These are phyloP conservation scores for Fusarium fracticaudum DNA, from an alignment of 2,329 filamentous ascomycete species.

Conservation along the genomic window DNA sequence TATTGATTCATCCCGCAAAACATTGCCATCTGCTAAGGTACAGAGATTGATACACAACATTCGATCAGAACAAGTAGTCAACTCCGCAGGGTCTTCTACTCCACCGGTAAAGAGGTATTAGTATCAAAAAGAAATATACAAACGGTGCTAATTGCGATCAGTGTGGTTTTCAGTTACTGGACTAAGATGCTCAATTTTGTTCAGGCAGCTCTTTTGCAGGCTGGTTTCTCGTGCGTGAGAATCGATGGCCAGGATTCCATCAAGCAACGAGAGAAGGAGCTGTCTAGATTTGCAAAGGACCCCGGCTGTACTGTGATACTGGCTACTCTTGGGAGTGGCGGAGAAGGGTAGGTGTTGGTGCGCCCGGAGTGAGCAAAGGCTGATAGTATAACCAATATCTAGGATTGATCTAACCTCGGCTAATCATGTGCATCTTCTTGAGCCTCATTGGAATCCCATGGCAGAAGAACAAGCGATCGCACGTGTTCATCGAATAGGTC, in stretches of 20 bases:
- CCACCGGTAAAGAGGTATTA: not conserved
- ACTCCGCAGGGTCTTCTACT: accelerated
- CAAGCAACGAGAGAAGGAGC: not conserved
- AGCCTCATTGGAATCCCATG: not conserved
- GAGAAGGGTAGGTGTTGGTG: slow-evolving; percentile 39
- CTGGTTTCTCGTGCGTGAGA: slow-evolving; percentile 24
- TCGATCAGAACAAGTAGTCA: not conserved
- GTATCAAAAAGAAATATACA: accelerated
- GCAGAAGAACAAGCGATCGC: not conserved
- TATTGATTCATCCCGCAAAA: too few species aligned
- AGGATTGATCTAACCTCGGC: not conserved
- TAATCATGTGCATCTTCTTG: not conserved
- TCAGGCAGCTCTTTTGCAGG: slow-evolving; percentile 7
- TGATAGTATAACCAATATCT: accelerated
- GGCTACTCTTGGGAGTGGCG: slow-evolving; percentile 45
- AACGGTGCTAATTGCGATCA: accelerated
- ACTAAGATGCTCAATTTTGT: slow-evolving; percentile 43
- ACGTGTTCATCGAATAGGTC: not conserved
- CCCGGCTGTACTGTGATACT: slow-evolving; percentile 42
- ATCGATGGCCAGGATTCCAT: slow-evolving; percentile 43
- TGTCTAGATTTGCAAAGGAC: slow-evolving; percentile 27
- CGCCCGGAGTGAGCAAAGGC: too few species aligned
- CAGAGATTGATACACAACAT: not conserved
- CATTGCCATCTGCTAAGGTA: not conserved
- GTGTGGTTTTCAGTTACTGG: slow-evolving; percentile 20